Evolutionary conservation across 768 basidiomycete species (phyloP), one percentile per base, ranked within the genome.

Genomic region (Boletus sp.): DNA sequence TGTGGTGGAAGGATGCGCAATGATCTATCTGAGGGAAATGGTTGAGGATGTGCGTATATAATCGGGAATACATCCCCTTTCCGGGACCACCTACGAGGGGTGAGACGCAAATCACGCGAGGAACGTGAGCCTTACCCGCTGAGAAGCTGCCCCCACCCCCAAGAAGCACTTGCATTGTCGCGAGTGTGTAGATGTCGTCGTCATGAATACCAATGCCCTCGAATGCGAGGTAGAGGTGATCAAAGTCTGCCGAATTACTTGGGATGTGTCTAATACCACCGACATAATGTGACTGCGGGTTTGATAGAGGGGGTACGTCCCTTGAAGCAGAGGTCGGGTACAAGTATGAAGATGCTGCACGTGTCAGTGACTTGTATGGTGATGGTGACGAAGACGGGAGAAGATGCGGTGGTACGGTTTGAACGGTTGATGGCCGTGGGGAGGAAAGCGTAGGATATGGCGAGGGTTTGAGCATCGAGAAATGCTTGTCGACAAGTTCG

Each of bases 71-170:
- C 96, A 98, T 98, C 63, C 96, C 96, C 76, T 98, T 98, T 15
- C 96, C 96, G 3, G 96, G 96, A 4, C 96, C 96, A 59, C 96
- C 93, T 81, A 62, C 4, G 7, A 23, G 48, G 47, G 35, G 49
- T 61, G 50, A 51, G 57, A 54, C 37, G 32, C 19, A 5, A 33
- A 29, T 42, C 47, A 49, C 41, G 7, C 21, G 32, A 45, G 15
- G 19, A 49, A 40, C 3, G 15, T 33, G 7, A 34, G 9, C 58
- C 75, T 38, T 62, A 85, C 84, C 90, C 15, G 96, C 96, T 34
- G 94, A 97, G 79, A 99, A 99, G 69, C 87, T 90, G 17, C 94
- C 94, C 8, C 96, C 96, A 1, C 96, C 96, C 32, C 96, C 96
- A 15, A 99, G 82, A 41, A 98, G 82, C 25, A 95, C 88, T 67